These are phyloP conservation scores for Comarum palustre DNA, from an alignment of 306 rosid species.

Conservation along the genomic window DNA sequence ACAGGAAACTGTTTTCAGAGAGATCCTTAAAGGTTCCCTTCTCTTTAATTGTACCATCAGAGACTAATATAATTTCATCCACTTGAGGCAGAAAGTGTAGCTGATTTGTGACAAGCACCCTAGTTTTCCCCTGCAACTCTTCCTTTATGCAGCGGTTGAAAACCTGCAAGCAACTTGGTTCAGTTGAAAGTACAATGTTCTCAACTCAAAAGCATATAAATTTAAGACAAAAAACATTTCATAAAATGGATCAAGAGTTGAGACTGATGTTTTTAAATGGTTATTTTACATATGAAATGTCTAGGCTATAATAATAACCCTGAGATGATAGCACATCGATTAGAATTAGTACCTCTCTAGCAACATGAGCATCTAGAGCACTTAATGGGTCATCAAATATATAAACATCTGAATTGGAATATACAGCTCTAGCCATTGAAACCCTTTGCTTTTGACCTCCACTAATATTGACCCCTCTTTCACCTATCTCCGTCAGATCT, in stretches of 20 bases:
- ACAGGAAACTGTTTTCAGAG: slow-evolving; percentile 53
- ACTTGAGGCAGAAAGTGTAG: slow-evolving; percentile 89
- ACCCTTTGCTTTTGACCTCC: slow-evolving; percentile 97
- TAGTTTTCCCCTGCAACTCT: slow-evolving; percentile 70
- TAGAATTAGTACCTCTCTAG: slow-evolving; percentile 51
- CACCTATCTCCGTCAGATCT: slow-evolving; percentile 90
- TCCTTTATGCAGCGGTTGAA: slow-evolving; percentile 79
- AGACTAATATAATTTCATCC: slow-evolving; percentile 64
- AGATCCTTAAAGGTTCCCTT: slow-evolving; percentile 86
- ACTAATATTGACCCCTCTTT: slow-evolving; percentile 90
- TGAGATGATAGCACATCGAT: not conserved
- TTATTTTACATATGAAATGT: too few species aligned
- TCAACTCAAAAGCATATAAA: too few species aligned
- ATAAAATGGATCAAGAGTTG: too few species aligned
- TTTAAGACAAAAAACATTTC: too few species aligned
- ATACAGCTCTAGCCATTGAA: slow-evolving; percentile 85
- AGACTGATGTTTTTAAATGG: too few species aligned
- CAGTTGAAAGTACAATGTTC: not conserved
- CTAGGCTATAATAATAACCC: too few species aligned
- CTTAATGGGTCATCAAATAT: slow-evolving; percentile 93
- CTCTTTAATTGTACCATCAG: slow-evolving; percentile 64
- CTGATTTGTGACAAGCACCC: slow-evolving; percentile 92
- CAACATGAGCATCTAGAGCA: slow-evolving; percentile 88
- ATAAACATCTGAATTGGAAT: slow-evolving; percentile 76
- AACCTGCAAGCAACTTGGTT: slow-evolving; percentile 24